Evolutionary conservation across 2,329 filamentous ascomycete species (phyloP), one percentile per base, ranked within the genome.

Genomic region (Elsinoe batatas): DNA sequence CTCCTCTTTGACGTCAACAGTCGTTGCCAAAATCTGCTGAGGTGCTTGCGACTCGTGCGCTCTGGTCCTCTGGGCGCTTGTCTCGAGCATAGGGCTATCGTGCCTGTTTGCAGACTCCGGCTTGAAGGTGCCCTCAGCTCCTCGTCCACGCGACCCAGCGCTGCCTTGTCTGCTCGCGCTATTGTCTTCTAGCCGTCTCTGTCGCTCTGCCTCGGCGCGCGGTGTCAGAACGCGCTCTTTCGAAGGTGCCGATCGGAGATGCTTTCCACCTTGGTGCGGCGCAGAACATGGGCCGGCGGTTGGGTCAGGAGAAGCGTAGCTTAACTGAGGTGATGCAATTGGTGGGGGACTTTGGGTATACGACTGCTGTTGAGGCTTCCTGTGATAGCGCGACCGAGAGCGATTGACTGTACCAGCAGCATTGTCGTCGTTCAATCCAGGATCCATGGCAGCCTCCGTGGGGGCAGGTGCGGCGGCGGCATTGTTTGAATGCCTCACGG

Each of bases 401-500:
- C 60, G 59, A 38, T 57, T 54, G 20, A 57, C 26, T 37, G 46
- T 57, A 15, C 47, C 38, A 17, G 54, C n/a, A 15, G 18, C 42
- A 17, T 54, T 36, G 15, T 58, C 57, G 13, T 58, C 47, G 38
- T 37, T 53, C 11, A 56, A 54, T 36, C 22, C n/a, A 51, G 37
- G 15, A 33, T 50, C 26, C 44, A 53, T 38, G 8, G 47, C 20
- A 33, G 36, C 13, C 11, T 51, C 40, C 12, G 50, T 33, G 12
- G 57, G 30, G 13, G 56, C 42, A 6, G 46, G 32, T 20, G 53
- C 37, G 54, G 56, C 38, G 40, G 56, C 10, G 8, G 64, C 54
- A 68, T 63, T 57, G 54, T 71, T 68, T 18, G 70, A 70, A 59
- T 73, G 73, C 57, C 80, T 71, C 56, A 82, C 78, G 30, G 78